Conservation (phyloP, 2,329 filamentous ascomycete species). For the Fusarium protoensiforme region DNA sequence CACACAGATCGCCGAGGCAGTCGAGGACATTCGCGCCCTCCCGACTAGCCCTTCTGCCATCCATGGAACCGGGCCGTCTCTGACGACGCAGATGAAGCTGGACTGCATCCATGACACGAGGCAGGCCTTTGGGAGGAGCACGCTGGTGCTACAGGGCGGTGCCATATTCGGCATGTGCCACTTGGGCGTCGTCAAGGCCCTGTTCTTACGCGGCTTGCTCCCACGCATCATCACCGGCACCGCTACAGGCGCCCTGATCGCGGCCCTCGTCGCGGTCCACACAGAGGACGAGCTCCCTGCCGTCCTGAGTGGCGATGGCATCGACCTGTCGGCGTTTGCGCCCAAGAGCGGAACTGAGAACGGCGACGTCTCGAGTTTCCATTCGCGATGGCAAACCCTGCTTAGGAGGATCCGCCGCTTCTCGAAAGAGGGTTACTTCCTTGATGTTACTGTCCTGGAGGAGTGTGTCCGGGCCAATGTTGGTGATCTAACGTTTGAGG, state of each 20-base stretch:
- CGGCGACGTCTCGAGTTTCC: slow-evolving; percentile 48
- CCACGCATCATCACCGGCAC: slow-evolving; percentile 93
- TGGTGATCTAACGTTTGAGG: slow-evolving; percentile 91
- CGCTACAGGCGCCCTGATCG: slow-evolving; percentile 89
- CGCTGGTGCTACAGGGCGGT: slow-evolving; percentile 87
- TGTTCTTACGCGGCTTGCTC: slow-evolving; percentile 82
- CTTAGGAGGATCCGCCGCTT: slow-evolving; percentile 76
- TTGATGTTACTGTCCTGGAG: slow-evolving; percentile 84
- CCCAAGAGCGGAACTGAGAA: slow-evolving; percentile 47
- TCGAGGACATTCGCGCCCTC: slow-evolving; percentile 78
- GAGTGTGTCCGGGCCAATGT: slow-evolving; percentile 87
- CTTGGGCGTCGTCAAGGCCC: slow-evolving; percentile 87
- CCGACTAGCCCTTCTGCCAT: slow-evolving; percentile 62
- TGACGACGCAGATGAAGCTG: slow-evolving; percentile 82
- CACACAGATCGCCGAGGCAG: slow-evolving; percentile 81
- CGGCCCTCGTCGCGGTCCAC: slow-evolving; percentile 87
- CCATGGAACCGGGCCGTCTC: slow-evolving; percentile 50
- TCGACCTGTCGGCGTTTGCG: slow-evolving; percentile 85
- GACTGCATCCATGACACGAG: slow-evolving; percentile 88
- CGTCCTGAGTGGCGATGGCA: slow-evolving; percentile 81
- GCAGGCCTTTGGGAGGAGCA: slow-evolving; percentile 88
- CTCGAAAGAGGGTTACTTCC: slow-evolving; percentile 80
- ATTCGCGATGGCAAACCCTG: slow-evolving; percentile 67
- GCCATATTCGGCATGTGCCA: slow-evolving; percentile 93
- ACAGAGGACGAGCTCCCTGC: slow-evolving; percentile 84